Conservation (phyloP, 306 rosid genomes). For the Hippophae rhamnoides region DNA sequence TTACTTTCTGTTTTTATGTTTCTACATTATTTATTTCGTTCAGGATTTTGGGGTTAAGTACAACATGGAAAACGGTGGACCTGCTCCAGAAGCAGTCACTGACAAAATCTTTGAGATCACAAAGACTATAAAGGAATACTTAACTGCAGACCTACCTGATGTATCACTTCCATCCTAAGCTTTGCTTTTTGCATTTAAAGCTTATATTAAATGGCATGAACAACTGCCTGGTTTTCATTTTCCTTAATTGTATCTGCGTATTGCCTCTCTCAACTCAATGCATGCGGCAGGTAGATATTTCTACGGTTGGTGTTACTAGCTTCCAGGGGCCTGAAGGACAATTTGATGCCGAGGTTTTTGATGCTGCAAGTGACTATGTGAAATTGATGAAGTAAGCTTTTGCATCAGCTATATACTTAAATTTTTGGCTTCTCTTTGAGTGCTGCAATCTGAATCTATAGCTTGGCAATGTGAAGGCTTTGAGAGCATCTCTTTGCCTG, state of each 20-base stretch:
- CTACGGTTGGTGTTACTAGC: constrained; percentile 48
- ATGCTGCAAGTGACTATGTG: constrained; percentile 85
- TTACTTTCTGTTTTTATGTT: constrained; percentile 5
- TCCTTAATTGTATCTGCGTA: constrained; percentile 15
- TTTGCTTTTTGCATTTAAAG: not conserved
- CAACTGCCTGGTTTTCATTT: constrained; percentile 1
- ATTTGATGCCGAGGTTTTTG: constrained; percentile 93
- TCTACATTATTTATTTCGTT: constrained; percentile 22
- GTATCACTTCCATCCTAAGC: constrained; percentile 33
- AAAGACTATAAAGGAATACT: constrained; percentile 71
- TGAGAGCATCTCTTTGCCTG: too few relatives aligned
- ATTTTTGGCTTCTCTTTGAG: not conserved
- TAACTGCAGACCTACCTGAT: constrained; percentile 76
- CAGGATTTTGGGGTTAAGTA: constrained; percentile 98
- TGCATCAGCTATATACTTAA: constrained; percentile 3
- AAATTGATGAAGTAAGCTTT: constrained; percentile 75
- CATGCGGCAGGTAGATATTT: constrained; percentile 64
- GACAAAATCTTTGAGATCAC: constrained; percentile 79
- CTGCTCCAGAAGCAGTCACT: constrained; percentile 94
- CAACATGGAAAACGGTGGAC: constrained; percentile 99
- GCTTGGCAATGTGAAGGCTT: too few relatives aligned
- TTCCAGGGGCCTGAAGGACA: constrained; percentile 89
- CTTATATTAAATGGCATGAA: constrained; percentile 3
- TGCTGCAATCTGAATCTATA: not conserved
- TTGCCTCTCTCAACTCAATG: constrained; percentile 14